Percentiles rank a stretch among this genome's conserved stretches.
phyloP scores from a whole-genome alignment of 2,329 filamentous ascomycete species.

The Apiospora kogelbergensis region DNA sequence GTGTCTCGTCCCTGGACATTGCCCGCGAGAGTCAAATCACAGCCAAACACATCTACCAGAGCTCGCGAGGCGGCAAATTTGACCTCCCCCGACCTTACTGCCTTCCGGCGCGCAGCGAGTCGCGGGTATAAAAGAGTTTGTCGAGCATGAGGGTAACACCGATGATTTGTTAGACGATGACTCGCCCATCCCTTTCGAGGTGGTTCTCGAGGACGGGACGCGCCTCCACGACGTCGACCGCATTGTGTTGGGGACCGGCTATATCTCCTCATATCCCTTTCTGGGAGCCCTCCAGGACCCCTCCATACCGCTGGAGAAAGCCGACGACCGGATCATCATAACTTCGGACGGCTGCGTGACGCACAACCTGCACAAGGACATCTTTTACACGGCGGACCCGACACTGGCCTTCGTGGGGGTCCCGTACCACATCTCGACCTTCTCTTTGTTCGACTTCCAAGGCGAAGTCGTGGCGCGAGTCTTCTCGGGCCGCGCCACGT shows the following conservation, averaged over 20 bases:
- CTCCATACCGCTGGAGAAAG: slow-evolving; percentile 39
- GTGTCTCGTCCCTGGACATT: slow-evolving; percentile 44
- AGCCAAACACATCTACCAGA: slow-evolving; percentile 44
- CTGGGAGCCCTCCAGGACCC: slow-evolving; percentile 51
- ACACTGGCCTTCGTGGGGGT: slow-evolving; percentile 64
- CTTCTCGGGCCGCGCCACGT: slow-evolving; percentile 45
- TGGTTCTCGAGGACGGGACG: slow-evolving; percentile 53
- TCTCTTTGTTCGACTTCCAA: slow-evolving; percentile 70
- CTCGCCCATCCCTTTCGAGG: slow-evolving; percentile 19
- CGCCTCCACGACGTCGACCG: slow-evolving; percentile 56
- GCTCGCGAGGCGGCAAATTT: slow-evolving; percentile 59
- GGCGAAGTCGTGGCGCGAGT: slow-evolving; percentile 60
- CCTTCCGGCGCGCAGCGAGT: slow-evolving; percentile 54
- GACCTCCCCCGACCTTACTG: slow-evolving; percentile 56
- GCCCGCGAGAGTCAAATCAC: slow-evolving; percentile 37
- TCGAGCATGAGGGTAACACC: background rate
- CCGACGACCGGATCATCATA: slow-evolving; percentile 54
- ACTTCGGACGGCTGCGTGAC: slow-evolving; percentile 60
- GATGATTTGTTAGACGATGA: slow-evolving; percentile 24
- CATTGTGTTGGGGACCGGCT: slow-evolving; percentile 68
- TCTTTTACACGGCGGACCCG: slow-evolving; percentile 70
- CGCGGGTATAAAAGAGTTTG: slow-evolving; percentile 48
- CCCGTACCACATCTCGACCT: slow-evolving; percentile 66
- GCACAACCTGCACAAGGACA: slow-evolving; percentile 70
- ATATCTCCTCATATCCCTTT: slow-evolving; percentile 67